These are phyloP conservation scores for Coniferiporia weirii DNA, from an alignment of 1,284 basidiomycete species.

Conservation along the genomic window DNA sequence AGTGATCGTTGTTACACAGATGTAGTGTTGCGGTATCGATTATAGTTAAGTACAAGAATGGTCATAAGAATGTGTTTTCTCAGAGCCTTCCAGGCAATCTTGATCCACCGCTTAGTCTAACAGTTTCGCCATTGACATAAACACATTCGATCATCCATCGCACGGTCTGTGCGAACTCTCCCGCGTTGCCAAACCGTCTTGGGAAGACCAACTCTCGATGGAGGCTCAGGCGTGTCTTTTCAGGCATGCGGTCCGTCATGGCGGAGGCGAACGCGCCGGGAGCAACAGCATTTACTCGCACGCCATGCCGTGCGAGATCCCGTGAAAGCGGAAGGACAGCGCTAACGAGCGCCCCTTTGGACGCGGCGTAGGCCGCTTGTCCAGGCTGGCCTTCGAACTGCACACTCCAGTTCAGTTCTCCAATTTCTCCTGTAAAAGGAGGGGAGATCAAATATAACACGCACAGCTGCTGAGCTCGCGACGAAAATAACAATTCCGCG, in stretches of 20 bases:
- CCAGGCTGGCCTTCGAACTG: constrained; percentile 47
- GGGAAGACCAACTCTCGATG: constrained; percentile 39
- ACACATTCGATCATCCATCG: constrained; percentile 46
- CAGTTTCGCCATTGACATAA: constrained; percentile 54
- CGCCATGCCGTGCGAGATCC: constrained; percentile 44
- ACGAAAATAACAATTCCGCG: constrained; percentile 50
- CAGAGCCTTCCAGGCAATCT: constrained; percentile 33
- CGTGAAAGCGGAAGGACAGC: constrained; percentile 53
- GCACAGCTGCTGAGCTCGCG: constrained; percentile 49
- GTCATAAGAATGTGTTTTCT: background rate
- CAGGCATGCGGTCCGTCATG: constrained; percentile 39
- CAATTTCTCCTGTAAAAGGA: background rate
- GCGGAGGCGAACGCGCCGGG: constrained; percentile 45
- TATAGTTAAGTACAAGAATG: background rate
- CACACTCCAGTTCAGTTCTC: background rate
- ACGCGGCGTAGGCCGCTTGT: constrained; percentile 47
- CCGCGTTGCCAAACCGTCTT: constrained; percentile 39
- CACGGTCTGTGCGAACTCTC: constrained; percentile 49
- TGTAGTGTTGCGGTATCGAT: background rate
- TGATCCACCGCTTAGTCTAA: constrained; percentile 44
- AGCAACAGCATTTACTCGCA: constrained; percentile 50
- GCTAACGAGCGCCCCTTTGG: constrained; percentile 48
- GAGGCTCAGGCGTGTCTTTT: constrained; percentile 23
- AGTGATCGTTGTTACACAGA: background rate
- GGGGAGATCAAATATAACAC: constrained; percentile 21